phyloP scores from a whole-genome alignment of 2,329 filamentous ascomycete genomes.

The Xylariomycetidae sp. region DNA sequence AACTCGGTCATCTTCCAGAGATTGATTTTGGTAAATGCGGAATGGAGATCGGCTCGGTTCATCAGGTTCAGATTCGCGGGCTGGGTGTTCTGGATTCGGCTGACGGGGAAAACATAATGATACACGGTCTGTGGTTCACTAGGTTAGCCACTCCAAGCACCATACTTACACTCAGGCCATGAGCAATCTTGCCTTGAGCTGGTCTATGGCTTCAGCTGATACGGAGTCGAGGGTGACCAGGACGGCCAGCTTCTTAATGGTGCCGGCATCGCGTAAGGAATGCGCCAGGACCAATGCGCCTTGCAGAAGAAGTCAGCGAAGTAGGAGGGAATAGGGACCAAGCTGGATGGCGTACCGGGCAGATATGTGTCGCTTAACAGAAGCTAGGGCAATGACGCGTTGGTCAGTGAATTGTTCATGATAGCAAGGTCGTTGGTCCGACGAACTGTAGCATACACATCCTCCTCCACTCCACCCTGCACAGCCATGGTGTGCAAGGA shows the following conservation, averaged over 20 bases:
- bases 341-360: slow-evolving; percentile 63
- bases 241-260: slow-evolving; percentile 78
- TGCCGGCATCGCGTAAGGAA: slow-evolving; percentile 86
- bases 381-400: slow-evolving; percentile 54
- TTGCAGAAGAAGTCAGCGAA: slow-evolving; percentile 32
- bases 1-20: slow-evolving; percentile 91
- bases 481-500: slow-evolving; percentile 21
- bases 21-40: slow-evolving; percentile 93
- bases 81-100: slow-evolving; percentile 69
- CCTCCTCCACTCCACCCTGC: slow-evolving; percentile 31
- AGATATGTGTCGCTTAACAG: slow-evolving; percentile 89
- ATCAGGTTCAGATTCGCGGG: slow-evolving; percentile 86
- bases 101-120: slow-evolving; percentile 83
- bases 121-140: slow-evolving; percentile 82
- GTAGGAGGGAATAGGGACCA: no score
- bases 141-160: background rate
- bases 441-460: slow-evolving; percentile 56
- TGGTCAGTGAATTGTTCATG: no score
- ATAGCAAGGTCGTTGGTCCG: slow-evolving; percentile 4
- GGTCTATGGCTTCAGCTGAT: slow-evolving; percentile 66
- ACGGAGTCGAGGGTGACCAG: slow-evolving; percentile 79
- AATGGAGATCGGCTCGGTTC: slow-evolving; percentile 84
- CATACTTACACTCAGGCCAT: background rate
- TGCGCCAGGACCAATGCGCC: slow-evolving; percentile 91
- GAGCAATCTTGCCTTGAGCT: slow-evolving; percentile 63